Conservation (phyloP, 768 basidiomycete species). For the Termitomyces sp. region DNA sequence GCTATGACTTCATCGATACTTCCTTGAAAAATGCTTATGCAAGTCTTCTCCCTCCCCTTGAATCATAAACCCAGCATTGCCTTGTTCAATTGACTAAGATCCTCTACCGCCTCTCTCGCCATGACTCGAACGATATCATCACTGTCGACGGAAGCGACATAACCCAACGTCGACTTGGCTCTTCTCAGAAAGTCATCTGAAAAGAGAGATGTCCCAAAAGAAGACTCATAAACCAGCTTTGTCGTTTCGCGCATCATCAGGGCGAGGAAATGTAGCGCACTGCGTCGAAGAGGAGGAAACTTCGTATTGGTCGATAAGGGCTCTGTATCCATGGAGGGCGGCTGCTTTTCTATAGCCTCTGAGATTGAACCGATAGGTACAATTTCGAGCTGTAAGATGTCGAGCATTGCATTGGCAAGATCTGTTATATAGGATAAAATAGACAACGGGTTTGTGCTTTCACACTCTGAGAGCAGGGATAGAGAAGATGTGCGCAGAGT, state of each 20-base stretch:
- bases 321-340: conserved; percentile 42
- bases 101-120: conserved; percentile 66
- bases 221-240: conserved; percentile 41
- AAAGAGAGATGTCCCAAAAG: conserved; percentile 22
- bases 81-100: conserved; percentile 42
- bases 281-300: conserved; percentile 77
- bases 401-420: conserved; percentile 63
- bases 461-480: conserved; percentile 68
- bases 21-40: background rate
- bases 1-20: background rate
- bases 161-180: conserved; percentile 56
- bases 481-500: conserved; percentile 58
- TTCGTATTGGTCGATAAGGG: conserved; percentile 57
- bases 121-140: conserved; percentile 69
- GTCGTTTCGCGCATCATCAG: conserved; percentile 59
- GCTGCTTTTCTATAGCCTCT: conserved; percentile 16
- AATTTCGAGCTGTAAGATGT: conserved; percentile 67
- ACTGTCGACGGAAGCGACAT: conserved; percentile 65
- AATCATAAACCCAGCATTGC: conserved; percentile 34
- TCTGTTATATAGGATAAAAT: conserved; percentile 58
- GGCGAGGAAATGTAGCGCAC: conserved; percentile 79
- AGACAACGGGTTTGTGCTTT: conserved; percentile 56
- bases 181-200: conserved; percentile 36
- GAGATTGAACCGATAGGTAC: conserved; percentile 22
- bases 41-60: too few species aligned